Evolutionary conservation across 106 monocot species (phyloP).

Genomic region (Allium fistulosum): DNA sequence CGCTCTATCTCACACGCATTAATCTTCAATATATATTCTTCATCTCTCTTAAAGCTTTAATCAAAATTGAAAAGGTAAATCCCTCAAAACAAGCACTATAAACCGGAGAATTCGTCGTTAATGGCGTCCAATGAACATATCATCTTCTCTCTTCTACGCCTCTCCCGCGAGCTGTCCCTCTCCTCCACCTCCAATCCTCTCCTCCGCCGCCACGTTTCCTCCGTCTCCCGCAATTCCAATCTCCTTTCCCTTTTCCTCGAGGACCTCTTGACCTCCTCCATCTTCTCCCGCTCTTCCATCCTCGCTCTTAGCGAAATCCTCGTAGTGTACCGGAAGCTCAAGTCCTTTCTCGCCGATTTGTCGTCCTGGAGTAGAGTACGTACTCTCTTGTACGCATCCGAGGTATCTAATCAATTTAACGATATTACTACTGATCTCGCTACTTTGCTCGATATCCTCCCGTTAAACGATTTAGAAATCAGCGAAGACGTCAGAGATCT

Average conservation of each 20-base stretch:
- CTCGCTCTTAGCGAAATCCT: conserved; percentile 60
- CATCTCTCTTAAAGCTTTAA: too few species aligned
- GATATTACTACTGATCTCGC: conserved; percentile 43
- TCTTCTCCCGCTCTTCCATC: conserved; percentile 31
- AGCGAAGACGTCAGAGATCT: conserved; percentile 47
- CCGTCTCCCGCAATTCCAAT: conserved; percentile 30
- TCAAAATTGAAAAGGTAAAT: too few species aligned
- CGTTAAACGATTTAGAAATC: conserved; percentile 31
- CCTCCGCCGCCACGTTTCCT: conserved; percentile 16
- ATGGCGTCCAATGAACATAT: conserved; percentile 8
- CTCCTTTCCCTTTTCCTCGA: conserved; percentile 61
- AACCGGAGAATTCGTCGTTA: neutral
- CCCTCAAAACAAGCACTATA: too few species aligned
- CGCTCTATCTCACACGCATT: too few species aligned
- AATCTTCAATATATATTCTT: too few species aligned
- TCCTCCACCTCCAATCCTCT: conserved; percentile 10
- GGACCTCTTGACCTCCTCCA: neutral
- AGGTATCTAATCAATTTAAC: conserved; percentile 33
- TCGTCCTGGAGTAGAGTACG: conserved; percentile 46
- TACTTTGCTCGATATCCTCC: conserved; percentile 55
- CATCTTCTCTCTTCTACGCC: conserved; percentile 32
- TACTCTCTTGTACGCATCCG: conserved; percentile 30
- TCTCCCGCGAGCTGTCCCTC: conserved; percentile 35
- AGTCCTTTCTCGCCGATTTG: conserved; percentile 28
- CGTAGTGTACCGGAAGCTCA: conserved; percentile 40